Conservation (phyloP, 139 green algal genomes). For the Spirogloea muscicola region DNA sequence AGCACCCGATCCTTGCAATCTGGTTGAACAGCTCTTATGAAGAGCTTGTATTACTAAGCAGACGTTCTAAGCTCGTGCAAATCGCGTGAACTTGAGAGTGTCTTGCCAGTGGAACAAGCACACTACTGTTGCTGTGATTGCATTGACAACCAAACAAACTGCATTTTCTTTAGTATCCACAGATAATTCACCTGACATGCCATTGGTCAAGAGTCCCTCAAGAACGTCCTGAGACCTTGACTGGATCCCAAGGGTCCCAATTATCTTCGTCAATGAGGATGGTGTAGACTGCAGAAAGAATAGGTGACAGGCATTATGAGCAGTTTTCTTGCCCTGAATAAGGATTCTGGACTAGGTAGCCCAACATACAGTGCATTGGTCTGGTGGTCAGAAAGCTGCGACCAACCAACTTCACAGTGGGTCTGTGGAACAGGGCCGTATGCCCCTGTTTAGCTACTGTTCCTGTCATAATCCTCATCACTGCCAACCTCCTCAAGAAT, state of each 20-base stretch:
- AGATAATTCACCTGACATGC: slow-evolving; percentile 37
- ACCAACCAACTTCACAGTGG: no score
- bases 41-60: neutral
- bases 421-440: no score
- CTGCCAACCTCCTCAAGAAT: no score
- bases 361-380: no score
- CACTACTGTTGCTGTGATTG: no score
- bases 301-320: neutral
- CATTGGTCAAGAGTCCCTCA: slow-evolving; percentile 33
- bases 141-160: neutral
- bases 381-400: no score
- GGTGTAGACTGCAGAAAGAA: neutral
- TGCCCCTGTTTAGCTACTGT: no score
- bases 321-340: neutral
- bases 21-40: neutral
- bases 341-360: no score
- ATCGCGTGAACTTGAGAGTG: neutral
- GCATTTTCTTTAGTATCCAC: neutral
- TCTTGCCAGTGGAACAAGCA: no score
- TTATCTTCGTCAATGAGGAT: slow-evolving; percentile 47
- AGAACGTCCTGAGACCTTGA: slow-evolving; percentile 38
- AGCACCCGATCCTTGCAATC: no score
- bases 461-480: no score
- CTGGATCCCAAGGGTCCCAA: slow-evolving; percentile 38
- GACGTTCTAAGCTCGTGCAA: neutral